Conservation (phyloP, 2,329 filamentous ascomycete species). For the Dactylellina drechsleri region DNA sequence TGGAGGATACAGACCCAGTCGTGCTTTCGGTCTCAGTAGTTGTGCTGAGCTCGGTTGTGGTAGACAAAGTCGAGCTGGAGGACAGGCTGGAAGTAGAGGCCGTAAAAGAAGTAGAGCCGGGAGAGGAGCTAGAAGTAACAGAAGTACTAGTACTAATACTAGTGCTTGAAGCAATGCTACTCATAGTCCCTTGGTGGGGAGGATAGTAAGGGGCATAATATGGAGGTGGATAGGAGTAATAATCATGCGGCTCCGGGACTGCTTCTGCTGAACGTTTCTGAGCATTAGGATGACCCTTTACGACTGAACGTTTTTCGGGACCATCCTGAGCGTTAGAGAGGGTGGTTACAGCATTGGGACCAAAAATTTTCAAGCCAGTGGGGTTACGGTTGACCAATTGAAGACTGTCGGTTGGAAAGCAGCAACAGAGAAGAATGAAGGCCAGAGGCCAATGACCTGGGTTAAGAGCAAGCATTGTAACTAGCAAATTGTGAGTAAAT, state of each 20-base stretch:
- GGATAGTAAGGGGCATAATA: slow-evolving; percentile 27
- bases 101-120: slow-evolving; percentile 4
- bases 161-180: slow-evolving; percentile 1
- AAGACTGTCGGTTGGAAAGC: slow-evolving; percentile 17
- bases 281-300: background rate
- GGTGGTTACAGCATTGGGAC: slow-evolving; percentile 17
- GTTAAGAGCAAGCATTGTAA: slow-evolving; percentile 20
- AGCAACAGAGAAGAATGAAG: slow-evolving; percentile 27
- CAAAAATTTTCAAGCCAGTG: slow-evolving; percentile 39
- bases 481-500: slow-evolving; percentile 29
- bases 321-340: slow-evolving; percentile 23
- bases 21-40: background rate
- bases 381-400: slow-evolving; percentile 41
- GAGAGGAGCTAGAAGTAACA: slow-evolving; percentile 6
- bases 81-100: slow-evolving; percentile 19
- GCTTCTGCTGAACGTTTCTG: slow-evolving; percentile 45
- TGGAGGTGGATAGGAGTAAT: slow-evolving; percentile 30
- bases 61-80: slow-evolving; percentile 11
- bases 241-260: slow-evolving; percentile 33
- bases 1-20: background rate
- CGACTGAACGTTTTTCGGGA: slow-evolving; percentile 19
- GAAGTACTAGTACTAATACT: slow-evolving; percentile 1
- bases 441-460: slow-evolving; percentile 36
- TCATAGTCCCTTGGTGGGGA: slow-evolving; percentile 21
- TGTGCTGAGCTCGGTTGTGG: slow-evolving; percentile 4